phyloP scores from a whole-genome alignment of 192 early-diverging fungal genomes.

The Powellomyces hirtus region DNA sequence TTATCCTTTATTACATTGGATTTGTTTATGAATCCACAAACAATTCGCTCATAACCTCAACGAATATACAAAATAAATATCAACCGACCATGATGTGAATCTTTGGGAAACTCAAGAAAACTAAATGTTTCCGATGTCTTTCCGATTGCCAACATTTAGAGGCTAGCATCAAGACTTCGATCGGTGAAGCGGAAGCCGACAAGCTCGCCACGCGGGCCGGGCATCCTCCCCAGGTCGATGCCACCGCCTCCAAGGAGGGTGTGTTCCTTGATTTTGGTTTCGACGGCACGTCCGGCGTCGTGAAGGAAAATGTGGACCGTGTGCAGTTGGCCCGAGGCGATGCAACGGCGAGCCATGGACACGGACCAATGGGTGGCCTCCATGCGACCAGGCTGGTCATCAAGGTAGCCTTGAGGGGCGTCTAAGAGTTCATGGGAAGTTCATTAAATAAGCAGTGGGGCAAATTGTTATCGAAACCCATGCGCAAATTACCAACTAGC shows the following conservation, averaged over 20 bases:
- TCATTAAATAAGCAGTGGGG: too few species aligned
- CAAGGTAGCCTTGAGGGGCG: slow-evolving; percentile 9
- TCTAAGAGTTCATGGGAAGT: too few species aligned
- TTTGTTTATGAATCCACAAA: too few species aligned
- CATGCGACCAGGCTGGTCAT: not conserved
- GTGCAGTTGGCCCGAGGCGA: not conserved
- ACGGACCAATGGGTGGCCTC: slow-evolving; percentile 5
- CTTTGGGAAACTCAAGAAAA: too few species aligned
- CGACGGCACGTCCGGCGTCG: not conserved
- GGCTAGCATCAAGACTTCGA: not conserved
- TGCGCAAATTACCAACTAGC: too few species aligned
- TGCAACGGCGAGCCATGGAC: not conserved
- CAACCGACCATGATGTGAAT: too few species aligned
- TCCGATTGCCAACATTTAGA: not conserved
- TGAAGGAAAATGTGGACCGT: slow-evolving; percentile 4
- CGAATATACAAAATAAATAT: too few species aligned
- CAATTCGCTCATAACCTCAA: too few species aligned
- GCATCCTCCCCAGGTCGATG: not conserved
- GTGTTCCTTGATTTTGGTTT: not conserved
- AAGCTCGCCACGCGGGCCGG: not conserved
- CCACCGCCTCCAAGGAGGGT: not conserved
- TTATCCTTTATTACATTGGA: too few species aligned
- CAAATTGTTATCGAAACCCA: too few species aligned
- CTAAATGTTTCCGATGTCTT: too few species aligned
- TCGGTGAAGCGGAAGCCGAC: slow-evolving; percentile 1